Evolutionary conservation across 257 asterid species (phyloP).

Genomic region (Nicotiana tomentosiformis): DNA sequence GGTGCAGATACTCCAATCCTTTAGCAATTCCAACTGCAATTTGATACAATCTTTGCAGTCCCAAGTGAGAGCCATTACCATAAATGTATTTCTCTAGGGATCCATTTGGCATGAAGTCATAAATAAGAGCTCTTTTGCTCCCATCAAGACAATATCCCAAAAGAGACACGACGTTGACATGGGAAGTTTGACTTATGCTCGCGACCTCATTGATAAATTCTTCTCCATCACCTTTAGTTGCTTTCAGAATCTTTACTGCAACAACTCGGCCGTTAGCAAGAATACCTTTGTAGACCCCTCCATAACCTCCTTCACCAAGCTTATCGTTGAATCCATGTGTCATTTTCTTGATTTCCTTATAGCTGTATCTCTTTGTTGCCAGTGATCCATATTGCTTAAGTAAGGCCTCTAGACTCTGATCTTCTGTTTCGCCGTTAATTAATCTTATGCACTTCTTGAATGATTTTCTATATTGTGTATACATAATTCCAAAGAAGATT

Average conservation of each 20-base stretch:
- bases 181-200: slow-evolving; percentile 19
- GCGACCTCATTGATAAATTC: slow-evolving; percentile 29
- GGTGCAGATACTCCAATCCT: slow-evolving; percentile 27
- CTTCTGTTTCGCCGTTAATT: background rate
- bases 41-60: slow-evolving; percentile 6
- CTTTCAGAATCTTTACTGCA: slow-evolving; percentile 26
- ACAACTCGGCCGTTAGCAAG: slow-evolving; percentile 1
- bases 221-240: slow-evolving; percentile 16
- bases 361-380: background rate
- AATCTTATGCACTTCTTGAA: background rate
- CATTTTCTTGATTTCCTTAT: background rate
- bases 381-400: background rate
- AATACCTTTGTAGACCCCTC: slow-evolving; percentile 17
- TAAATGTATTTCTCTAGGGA: slow-evolving; percentile 21
- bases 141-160: slow-evolving; percentile 26
- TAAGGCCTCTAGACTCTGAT: slow-evolving; percentile 2
- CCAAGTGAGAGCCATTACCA: background rate
- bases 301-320: slow-evolving; percentile 24
- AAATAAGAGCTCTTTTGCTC: slow-evolving; percentile 21
- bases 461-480: background rate
- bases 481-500: background rate
- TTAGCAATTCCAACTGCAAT: slow-evolving; percentile 18
- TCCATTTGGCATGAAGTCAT: slow-evolving; percentile 34
- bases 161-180: slow-evolving; percentile 23
- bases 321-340: background rate